phyloP scores from a whole-genome alignment of 2,329 filamentous ascomycete species.

The Fusarium ambrosium region DNA sequence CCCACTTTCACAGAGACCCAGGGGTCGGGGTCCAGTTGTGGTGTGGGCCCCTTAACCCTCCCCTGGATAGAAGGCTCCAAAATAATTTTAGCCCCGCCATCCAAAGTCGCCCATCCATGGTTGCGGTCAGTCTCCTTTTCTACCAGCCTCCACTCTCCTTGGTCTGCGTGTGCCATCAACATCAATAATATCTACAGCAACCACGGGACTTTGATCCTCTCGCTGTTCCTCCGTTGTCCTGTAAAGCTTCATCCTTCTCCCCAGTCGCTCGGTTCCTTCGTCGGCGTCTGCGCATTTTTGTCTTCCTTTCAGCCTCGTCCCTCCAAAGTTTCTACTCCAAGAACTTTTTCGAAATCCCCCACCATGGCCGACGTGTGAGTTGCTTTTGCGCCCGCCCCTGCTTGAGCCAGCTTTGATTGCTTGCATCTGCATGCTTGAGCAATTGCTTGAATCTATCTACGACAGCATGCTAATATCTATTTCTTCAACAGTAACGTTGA shows the following conservation, averaged over 20 bases:
- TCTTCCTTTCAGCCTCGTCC: conserved; percentile 28
- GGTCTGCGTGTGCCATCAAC: conserved; percentile 23
- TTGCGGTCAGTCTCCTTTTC: conserved; percentile 51
- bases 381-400: conserved; percentile 24
- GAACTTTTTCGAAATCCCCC: conserved; percentile 46
- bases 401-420: conserved; percentile 15
- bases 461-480: conserved; percentile 33
- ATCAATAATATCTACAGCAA: conserved; percentile 51
- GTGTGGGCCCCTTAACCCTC: conserved; percentile 27
- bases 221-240: conserved; percentile 40
- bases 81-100: conserved; percentile 60
- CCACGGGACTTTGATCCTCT: conserved; percentile 44
- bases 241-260: conserved; percentile 44
- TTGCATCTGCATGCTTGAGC: conserved; percentile 7
- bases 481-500: conserved; percentile 80
- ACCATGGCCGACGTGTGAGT: conserved; percentile 59
- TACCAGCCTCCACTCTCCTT: conserved; percentile 45
- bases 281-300: conserved; percentile 39
- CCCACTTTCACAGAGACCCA: conserved; percentile 19
- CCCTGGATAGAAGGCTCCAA: conserved; percentile 46
- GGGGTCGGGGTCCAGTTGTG: conserved; percentile 14
- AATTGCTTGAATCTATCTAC: neutral
- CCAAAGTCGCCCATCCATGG: conserved; percentile 27
- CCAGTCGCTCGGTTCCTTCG: conserved; percentile 34
- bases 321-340: conserved; percentile 15